Conservation (phyloP, 2,329 filamentous ascomycete genomes). For the Phialophora chinensis region DNA sequence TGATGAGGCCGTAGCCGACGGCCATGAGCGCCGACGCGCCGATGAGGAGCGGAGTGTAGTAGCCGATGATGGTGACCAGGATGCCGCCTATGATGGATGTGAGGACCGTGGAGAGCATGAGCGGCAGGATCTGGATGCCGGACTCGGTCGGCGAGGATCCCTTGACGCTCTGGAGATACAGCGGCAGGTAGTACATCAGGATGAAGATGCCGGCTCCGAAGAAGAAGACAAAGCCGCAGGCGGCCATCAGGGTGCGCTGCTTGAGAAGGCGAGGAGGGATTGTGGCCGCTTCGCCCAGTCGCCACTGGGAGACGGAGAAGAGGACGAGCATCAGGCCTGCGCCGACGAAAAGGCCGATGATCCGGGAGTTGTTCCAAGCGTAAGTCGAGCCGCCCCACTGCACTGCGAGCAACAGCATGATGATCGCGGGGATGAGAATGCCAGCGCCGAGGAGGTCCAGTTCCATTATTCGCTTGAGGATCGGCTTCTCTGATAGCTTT, state of each 20-base stretch:
- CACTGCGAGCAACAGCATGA: conserved; percentile 53
- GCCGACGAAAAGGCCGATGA: conserved; percentile 45
- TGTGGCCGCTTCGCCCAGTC: conserved; percentile 35
- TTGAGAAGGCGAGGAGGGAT: conserved; percentile 40
- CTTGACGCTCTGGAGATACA: conserved; percentile 44
- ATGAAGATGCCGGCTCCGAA: conserved; percentile 37
- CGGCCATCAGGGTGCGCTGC: conserved; percentile 39
- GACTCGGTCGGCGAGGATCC: conserved; percentile 39
- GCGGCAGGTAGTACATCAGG: conserved; percentile 42
- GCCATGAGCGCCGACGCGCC: conserved; percentile 38
- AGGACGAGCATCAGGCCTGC: conserved; percentile 37
- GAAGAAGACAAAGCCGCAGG: conserved; percentile 37
- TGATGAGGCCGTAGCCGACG: conserved; percentile 34
- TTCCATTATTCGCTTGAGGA: conserved; percentile 33
- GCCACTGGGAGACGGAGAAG: conserved; percentile 38
- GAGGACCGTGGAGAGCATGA: conserved; percentile 46
- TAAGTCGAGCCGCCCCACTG: conserved; percentile 56
- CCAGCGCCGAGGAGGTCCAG: conserved; percentile 37
- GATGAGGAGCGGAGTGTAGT: conserved; percentile 42
- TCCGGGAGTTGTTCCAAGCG: conserved; percentile 59
- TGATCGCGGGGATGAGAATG: conserved; percentile 52
- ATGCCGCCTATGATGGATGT: conserved; percentile 40
- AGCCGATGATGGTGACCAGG: conserved; percentile 39
- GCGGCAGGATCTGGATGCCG: conserved; percentile 46
- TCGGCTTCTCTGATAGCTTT: conserved; percentile 27